Evolutionary conservation across 441 rosid species (phyloP).

Genomic region (Populus hybrid): DNA sequence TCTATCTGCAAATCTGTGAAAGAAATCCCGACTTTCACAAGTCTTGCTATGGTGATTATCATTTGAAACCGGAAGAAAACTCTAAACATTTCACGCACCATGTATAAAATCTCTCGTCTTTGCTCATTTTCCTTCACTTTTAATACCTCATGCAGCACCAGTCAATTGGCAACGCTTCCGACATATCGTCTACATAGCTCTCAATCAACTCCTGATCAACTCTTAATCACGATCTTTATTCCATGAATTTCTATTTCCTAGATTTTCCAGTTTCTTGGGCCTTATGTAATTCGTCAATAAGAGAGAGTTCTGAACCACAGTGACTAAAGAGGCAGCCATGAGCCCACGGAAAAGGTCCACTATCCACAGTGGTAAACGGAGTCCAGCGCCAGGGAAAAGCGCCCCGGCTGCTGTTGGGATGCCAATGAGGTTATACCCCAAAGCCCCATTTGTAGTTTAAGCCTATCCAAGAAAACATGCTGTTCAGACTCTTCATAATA

Average conservation of each 20-base stretch:
- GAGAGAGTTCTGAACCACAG: slow-evolving; percentile 85
- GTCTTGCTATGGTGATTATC: neutral
- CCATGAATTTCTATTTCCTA: slow-evolving; percentile 39
- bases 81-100: neutral
- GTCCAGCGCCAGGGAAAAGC: slow-evolving; percentile 64
- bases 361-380: slow-evolving; percentile 86
- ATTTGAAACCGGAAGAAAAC: neutral
- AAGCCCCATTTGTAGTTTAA: too few species aligned
- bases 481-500: too few species aligned
- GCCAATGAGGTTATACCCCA: slow-evolving; percentile 33
- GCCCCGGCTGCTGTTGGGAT: slow-evolving; percentile 86
- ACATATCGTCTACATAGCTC: neutral
- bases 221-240: slow-evolving; percentile 34
- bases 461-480: too few species aligned
- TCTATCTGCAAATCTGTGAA: neutral
- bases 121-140: neutral
- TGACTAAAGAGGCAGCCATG: slow-evolving; percentile 94
- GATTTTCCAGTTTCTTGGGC: slow-evolving; percentile 54
- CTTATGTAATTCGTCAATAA: slow-evolving; percentile 67
- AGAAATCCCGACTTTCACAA: neutral
- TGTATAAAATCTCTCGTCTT: neutral
- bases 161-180: neutral
- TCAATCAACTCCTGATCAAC: neutral
- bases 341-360: slow-evolving; percentile 53
- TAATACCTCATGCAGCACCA: neutral